A percentile compares a stretch with the other conserved stretches of the same genome.
These are phyloP conservation scores for Pseudocercospora pini-densiflorae DNA, from an alignment of 2,329 filamentous ascomycete species.

Conservation along the genomic window DNA sequence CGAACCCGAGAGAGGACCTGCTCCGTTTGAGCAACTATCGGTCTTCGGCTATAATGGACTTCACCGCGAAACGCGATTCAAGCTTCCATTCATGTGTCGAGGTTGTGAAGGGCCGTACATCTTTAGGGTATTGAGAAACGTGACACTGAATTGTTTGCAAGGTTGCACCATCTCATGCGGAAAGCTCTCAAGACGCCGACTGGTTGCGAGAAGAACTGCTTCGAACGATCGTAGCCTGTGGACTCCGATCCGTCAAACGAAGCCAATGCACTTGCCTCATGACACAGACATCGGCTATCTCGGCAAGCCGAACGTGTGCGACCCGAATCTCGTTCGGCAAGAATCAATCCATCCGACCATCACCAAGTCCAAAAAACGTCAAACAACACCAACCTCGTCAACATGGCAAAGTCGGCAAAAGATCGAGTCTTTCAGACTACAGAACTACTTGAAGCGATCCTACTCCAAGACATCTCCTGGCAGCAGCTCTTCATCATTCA, in stretches of 20 bases:
- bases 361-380: not conserved
- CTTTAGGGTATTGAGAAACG: no score
- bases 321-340: not conserved
- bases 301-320: not conserved
- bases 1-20: not conserved
- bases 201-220: not conserved
- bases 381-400: not conserved
- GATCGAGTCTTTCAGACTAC: not conserved
- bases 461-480: not conserved
- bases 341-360: not conserved
- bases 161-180: no score
- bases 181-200: no score
- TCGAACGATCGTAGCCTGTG: not conserved
- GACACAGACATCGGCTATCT: not conserved
- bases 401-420: not conserved
- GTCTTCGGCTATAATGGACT: no score
- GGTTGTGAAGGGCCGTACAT: no score
- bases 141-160: no score
- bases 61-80: not conserved
- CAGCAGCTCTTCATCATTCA: conserved; percentile 1
- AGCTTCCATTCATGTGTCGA: not conserved
- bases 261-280: not conserved
- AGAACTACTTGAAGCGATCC: conserved; percentile 2
- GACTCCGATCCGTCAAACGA: not conserved
- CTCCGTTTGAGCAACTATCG: no score